Evolutionary conservation across 2,329 filamentous ascomycete genomes (phyloP), one percentile per base, ranked within the genome.

Genomic region (Calonectria montana): DNA sequence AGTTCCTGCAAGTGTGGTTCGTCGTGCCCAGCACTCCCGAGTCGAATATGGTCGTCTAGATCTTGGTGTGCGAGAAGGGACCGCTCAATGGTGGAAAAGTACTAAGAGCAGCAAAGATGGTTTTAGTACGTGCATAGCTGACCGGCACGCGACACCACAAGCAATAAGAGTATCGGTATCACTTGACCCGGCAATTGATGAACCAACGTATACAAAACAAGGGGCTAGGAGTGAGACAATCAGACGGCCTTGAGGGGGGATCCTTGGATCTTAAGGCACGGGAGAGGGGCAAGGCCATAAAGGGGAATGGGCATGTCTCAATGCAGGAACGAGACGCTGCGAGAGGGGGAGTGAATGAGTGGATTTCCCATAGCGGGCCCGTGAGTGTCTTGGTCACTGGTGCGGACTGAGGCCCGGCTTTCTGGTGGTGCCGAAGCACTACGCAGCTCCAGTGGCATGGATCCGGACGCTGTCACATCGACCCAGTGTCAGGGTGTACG

Each of bases 41-140:
- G 68, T 39, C 66, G 69, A 53, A 72, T 65, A 47, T 65, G 62
- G 31, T 72, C 50, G 63, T 71, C 74, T 25, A 72, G 37, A 41
- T 77, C 80, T 48, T 77, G 75, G 77, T 91, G 90, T 63, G 89
- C 89, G 80, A 94, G 91, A 77, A 91, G 90, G 70, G 94, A 87
- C 70, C 92, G 89, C 83, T 95, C 93, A 74, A 93, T 87, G 9
- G 90, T 92, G 37, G 92, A 94, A 84, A 94, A 94, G 84, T 93
- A 94, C 90, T 94, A 81, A 47, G 71, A 65, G 43, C 25, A 41
- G 43, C 35, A 53, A 47, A 41, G 37, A 64, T 50, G 41, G 65
- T 76, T 72, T 77, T 72, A 79, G 77, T 67, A 78, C n/a, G 45
- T 61, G 31, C 31, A 29, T 29, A 57, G 37, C 29, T 37, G 57